A percentile compares a stretch with the other conserved stretches of the same genome.
Conservation (phyloP, 208 protist genomes). For the Phytomonas francai region DNA sequence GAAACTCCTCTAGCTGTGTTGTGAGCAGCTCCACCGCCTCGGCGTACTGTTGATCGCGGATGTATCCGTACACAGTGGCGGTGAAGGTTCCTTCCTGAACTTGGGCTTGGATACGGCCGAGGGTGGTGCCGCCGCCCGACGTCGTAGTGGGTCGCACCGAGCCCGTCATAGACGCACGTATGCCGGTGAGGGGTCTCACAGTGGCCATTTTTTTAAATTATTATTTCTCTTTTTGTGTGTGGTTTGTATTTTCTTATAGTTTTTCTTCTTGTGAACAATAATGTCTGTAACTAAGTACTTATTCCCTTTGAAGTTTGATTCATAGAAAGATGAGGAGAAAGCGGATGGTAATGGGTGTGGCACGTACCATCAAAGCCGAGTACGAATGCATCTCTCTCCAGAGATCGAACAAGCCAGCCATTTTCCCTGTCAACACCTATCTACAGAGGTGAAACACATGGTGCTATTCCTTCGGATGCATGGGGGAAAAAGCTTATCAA, state of each 20-base stretch:
- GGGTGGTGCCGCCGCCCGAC: slow-evolving; percentile 83
- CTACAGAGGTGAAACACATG: not conserved
- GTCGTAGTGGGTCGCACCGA: slow-evolving; percentile 73
- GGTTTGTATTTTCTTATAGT: not conserved
- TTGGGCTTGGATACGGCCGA: slow-evolving; percentile 83
- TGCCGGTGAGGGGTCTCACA: slow-evolving; percentile 42
- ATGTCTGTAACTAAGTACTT: not conserved
- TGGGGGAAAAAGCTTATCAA: not conserved
- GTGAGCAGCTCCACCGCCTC: slow-evolving; percentile 89
- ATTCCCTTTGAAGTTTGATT: not conserved
- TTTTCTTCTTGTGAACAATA: not conserved
- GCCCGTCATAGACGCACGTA: slow-evolving; percentile 49
- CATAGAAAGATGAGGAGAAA: not conserved
- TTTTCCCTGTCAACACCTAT: not conserved
- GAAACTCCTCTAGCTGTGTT: slow-evolving; percentile 89
- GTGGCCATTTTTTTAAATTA: not conserved
- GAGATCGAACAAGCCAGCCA: not conserved
- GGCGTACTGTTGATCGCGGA: slow-evolving; percentile 91
- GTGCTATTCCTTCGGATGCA: not conserved
- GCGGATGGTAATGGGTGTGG: not conserved
- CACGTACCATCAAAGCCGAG: not conserved
- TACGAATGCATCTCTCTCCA: not conserved
- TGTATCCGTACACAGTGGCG: slow-evolving; percentile 91
- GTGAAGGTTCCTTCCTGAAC: slow-evolving; percentile 94
- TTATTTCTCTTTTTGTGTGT: not conserved